These are phyloP conservation scores for Rosellinia necatrix DNA, from an alignment of 2,329 filamentous ascomycete genomes.

Conservation along the genomic window DNA sequence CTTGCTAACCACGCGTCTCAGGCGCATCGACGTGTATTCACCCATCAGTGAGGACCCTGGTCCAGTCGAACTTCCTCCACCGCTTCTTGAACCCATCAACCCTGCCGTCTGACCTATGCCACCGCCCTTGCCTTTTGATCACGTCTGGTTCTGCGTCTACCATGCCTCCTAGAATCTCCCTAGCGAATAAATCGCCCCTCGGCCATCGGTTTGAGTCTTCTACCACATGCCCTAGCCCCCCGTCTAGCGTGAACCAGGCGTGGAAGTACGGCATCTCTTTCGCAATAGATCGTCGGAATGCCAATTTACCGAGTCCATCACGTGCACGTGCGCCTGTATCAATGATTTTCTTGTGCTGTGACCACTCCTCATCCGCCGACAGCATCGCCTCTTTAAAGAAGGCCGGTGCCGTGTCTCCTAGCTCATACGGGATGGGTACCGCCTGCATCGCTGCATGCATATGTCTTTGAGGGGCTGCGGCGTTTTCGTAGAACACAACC, in stretches of 20 bases:
- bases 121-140: constrained; percentile 88
- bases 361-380: constrained; percentile 87
- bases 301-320: constrained; percentile 75
- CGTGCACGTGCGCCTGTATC: constrained; percentile 73
- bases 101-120: constrained; percentile 72
- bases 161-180: constrained; percentile 92
- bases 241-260: constrained; percentile 92
- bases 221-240: constrained; percentile 88
- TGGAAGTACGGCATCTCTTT: constrained; percentile 99
- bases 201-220: constrained; percentile 89
- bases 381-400: constrained; percentile 97
- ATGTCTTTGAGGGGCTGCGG: constrained; percentile 76
- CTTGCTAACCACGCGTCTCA: too few relatives aligned
- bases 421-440: constrained; percentile 84
- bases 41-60: constrained; percentile 57
- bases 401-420: constrained; percentile 89
- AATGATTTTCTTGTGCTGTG: constrained; percentile 92
- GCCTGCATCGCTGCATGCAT: constrained; percentile 84
- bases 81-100: constrained; percentile 78
- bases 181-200: constrained; percentile 85
- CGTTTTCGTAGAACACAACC: constrained; percentile 98
- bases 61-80: constrained; percentile 95
- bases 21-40: constrained; percentile 12
- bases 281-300: constrained; percentile 80
- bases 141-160: constrained; percentile 79